phyloP scores from a whole-genome alignment of 306 rosid genomes.

The Inga laurina region DNA sequence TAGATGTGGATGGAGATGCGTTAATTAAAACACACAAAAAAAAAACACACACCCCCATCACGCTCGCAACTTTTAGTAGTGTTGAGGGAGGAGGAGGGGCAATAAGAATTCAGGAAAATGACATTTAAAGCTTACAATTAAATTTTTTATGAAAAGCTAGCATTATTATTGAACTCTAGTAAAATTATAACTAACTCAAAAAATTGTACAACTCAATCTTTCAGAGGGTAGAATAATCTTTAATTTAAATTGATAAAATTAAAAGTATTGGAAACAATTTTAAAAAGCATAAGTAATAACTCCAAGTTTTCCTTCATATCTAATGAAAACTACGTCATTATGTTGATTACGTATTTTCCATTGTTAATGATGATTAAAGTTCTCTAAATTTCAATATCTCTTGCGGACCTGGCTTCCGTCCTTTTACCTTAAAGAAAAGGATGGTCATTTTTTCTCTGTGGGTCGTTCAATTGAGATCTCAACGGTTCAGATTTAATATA shows the following conservation, averaged over 20 bases:
- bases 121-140: background rate
- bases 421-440: too few relatives aligned
- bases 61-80: background rate
- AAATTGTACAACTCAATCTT: background rate
- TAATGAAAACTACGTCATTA: background rate
- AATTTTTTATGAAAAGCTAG: background rate
- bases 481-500: too few relatives aligned
- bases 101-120: background rate
- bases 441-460: too few relatives aligned
- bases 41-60: background rate
- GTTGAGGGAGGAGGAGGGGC: background rate
- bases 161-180: background rate
- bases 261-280: background rate
- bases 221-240: background rate
- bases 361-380: background rate
- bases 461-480: too few relatives aligned
- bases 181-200: background rate
- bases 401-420: too few relatives aligned
- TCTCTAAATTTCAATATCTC: background rate
- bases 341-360: background rate
- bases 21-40: background rate
- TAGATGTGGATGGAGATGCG: background rate
- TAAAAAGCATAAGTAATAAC: background rate
- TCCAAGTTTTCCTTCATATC: background rate
- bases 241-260: background rate